Evolutionary conservation across 192 early-diverging fungal species (phyloP), one percentile per base, ranked within the genome.

Genomic region (Oehlia diaphana): DNA sequence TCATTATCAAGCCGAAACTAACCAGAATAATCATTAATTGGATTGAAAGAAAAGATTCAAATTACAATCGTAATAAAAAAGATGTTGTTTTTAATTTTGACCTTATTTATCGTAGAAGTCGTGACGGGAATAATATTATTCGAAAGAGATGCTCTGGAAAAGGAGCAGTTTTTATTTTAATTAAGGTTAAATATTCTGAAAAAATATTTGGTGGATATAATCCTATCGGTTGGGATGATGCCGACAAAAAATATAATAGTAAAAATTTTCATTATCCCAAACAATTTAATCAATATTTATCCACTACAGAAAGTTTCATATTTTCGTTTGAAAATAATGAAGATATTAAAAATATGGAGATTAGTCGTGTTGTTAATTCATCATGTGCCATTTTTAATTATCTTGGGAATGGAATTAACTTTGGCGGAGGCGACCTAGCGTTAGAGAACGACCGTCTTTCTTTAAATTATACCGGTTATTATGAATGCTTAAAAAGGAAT

Each of bases 81-180:
- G 35, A 37, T 37, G 2, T 4, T 2, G 35, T 37, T 37, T 37
- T 4, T 37, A 37, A 37, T 37, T 76, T 76, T 44, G 33, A 9
- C 19, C 63, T 76, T 64, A 62, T 76, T 42, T 63, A 64, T 47
- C 58, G 75, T 37, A 62, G 37, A 37, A 64, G 26, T 14, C 58
- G 49, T 19, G 47, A 76, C 62, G 75, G 75, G 31, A 23, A 44
- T 14, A 65, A 53, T 53, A 19, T 8, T 16, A 13, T 23, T 16
- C 14, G 13, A 16, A 19, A 53, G 4, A 53, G 4, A 19, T 53
- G 12, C 3, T 4, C 13, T 19, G 50, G 4, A 16, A 14, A 19
- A 53, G 50, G 16, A 8, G 14, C 16, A 16, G 4, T 53, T 19
- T 16, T 53, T 4, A 19, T 53, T 53, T 53, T 53, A 53, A 8